Evolutionary conservation across 148 eudicot species (phyloP), one percentile per base, ranked within the genome.

Genomic region (Oxyria digyna): DNA sequence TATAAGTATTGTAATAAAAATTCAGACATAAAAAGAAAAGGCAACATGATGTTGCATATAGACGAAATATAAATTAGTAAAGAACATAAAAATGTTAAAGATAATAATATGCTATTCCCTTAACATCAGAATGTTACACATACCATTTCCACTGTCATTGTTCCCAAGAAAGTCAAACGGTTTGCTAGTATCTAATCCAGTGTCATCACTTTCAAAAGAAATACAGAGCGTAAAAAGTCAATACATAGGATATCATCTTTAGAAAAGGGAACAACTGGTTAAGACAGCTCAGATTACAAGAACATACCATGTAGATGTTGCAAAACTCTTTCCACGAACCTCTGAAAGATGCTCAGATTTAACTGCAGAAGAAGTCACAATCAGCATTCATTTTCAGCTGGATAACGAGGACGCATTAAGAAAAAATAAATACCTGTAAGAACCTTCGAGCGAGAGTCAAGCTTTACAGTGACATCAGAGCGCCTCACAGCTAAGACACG

Each of bases 361-460:
- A 31, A 92, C 98, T 92, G 77, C 77, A 78, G 64, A 72, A 76
- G 67, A 68, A 40, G 62, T 37, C 24, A 17, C 52, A 38, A 15
- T 59, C 38, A 59, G 20, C 37, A 14, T 9, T 27, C 18, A 73
- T 23, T 46, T 41, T 48, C 41, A 48, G 27, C 45, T 38, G 37
- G 23, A 45, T 43, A 26, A 41, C 14, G 27, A 59, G 23, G 35
- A 20, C n/a, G 8, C 45, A 23, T 21, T 67, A 21, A 20, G 42
- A 32, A 40, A 32, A 41, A 40, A 3, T 9, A 37, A 40, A 69
- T 71, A 94, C 99, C 99, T 83, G 99, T 88, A 69, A 91, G 87
- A 80, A 91, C 87, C 75, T 85, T 94, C 38, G 87, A 96, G 81
- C 88, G 81, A 71, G 99, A 94, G 85, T 91, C 97, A 70, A 94